Base-by-base conservation (phyloP, 2,329 filamentous ascomycete genomes). In the Ascochyta clinopodiicola region DNA sequence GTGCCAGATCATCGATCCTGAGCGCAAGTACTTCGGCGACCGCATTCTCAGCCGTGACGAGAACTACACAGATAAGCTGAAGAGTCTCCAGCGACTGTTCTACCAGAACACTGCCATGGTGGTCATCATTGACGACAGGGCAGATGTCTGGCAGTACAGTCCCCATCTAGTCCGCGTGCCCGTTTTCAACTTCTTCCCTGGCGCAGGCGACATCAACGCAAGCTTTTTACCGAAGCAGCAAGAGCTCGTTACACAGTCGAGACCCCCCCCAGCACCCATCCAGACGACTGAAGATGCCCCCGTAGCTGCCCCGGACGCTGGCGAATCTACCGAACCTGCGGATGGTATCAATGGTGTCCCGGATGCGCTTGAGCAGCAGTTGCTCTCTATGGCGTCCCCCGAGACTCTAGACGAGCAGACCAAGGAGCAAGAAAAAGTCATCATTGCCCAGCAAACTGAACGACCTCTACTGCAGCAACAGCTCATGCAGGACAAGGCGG, bases 101-200 rank as follows among this genome's bases (percentile, higher is more conserved):
- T 95, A 96, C 5, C 91, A 96, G 56, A 96, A 96, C 76, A 98
- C 94, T 6, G 94, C 96, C 76, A 99, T 99, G 95, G 96, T 97
- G 0, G 93, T 97, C 55, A 97, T 99, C 67, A 99, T 99, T 62
- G 95, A 99, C 72, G 95, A 99, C 76, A 86, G 95, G 64, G 92
- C 92, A 48, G 95, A 99, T 73, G 94, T 99, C 7, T 99, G 95
- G 95, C 86, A 88, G 64, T 98, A 96, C 82, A 89, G 90, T 65
- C 86, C 90, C 5, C 97, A 99, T 69, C 84, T 99, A 32, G 92
- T 99, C 78, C 96, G 96, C 73, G 95, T 99, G 31, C 88, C 88
- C 1, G 92, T 94, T 0, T 99, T 96, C 74, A 94, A 98, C 74
- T 99, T 99, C 77, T 99, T 98, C 79, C 91, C 96, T 53, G 95